These are phyloP conservation scores for Solanum chacoense DNA, from an alignment of 305 asterid species.

Conservation along the genomic window DNA sequence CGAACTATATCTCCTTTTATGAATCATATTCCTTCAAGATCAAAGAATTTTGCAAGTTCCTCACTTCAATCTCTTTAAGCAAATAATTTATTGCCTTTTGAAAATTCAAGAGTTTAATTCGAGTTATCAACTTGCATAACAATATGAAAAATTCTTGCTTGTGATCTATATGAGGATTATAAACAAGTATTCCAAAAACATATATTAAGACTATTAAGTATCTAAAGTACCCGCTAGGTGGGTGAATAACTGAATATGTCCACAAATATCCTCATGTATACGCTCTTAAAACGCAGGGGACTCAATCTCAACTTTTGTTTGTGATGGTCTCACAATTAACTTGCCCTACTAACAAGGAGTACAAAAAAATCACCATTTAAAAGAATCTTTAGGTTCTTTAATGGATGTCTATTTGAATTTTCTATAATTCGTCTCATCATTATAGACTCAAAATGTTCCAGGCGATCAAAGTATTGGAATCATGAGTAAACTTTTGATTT, in stretches of 20 bases:
- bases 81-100: too few species aligned
- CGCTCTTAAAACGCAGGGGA: fast-evolving
- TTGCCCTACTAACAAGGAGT: not conserved
- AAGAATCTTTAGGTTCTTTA: not conserved
- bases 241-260: too few species aligned
- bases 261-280: too few species aligned
- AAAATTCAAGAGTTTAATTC: not conserved
- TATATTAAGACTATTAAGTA: too few species aligned
- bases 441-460: not conserved
- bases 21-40: not conserved
- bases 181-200: too few species aligned
- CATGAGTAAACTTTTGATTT: not conserved
- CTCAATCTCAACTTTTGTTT: not conserved
- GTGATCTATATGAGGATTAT: not conserved
- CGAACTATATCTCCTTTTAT: fast-evolving
- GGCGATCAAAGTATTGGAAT: fast-evolving
- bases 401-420: not conserved
- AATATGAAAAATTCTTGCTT: not conserved
- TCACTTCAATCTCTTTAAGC: not conserved
- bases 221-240: too few species aligned
- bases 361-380: not conserved
- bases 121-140: not conserved
- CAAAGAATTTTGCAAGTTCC: not conserved
- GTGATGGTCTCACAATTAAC: not conserved
- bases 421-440: too few species aligned